Conservation (phyloP, 768 basidiomycete species). For the Agaricus blazei region DNA sequence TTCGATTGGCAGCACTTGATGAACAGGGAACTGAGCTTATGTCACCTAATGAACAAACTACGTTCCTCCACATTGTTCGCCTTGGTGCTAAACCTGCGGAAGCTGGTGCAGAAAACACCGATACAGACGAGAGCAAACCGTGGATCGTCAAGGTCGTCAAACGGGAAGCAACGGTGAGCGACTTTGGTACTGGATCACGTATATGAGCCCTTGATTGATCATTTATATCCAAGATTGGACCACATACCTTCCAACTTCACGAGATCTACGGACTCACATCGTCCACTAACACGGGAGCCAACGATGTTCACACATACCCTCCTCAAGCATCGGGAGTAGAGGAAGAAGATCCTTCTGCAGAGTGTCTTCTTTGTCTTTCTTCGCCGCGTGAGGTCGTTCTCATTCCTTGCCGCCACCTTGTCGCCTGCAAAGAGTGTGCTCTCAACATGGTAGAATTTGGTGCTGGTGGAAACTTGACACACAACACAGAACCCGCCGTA, state of each 20-base stretch:
- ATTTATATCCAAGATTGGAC: slow-evolving; percentile 62
- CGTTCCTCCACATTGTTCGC: slow-evolving; percentile 81
- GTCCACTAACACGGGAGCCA: slow-evolving; percentile 31
- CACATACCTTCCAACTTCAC: slow-evolving; percentile 91
- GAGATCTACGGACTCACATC: slow-evolving; percentile 91
- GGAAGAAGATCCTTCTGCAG: slow-evolving; percentile 74
- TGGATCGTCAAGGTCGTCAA: slow-evolving; percentile 95
- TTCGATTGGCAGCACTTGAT: slow-evolving; percentile 78
- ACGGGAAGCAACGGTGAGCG: slow-evolving; percentile 71
- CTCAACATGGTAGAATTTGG: slow-evolving; percentile 98
- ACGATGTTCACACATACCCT: slow-evolving; percentile 32
- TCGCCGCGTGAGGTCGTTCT: slow-evolving; percentile 89
- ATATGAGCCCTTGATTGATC: background rate
- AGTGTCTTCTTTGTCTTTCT: slow-evolving; percentile 89
- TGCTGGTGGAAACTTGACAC: slow-evolving; percentile 82
- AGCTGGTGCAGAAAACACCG: slow-evolving; percentile 28
- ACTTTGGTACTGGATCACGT: background rate
- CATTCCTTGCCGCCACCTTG: slow-evolving; percentile 88
- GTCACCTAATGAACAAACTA: slow-evolving; percentile 79
- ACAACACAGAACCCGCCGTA: slow-evolving; percentile 37
- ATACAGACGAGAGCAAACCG: slow-evolving; percentile 58
- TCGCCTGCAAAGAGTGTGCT: slow-evolving; percentile 93
- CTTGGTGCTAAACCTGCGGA: slow-evolving; percentile 41
- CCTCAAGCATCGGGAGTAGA: slow-evolving; percentile 31
- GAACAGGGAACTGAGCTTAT: slow-evolving; percentile 63